Conservation (phyloP, 257 asterid species). For the Solanum commersonii region DNA sequence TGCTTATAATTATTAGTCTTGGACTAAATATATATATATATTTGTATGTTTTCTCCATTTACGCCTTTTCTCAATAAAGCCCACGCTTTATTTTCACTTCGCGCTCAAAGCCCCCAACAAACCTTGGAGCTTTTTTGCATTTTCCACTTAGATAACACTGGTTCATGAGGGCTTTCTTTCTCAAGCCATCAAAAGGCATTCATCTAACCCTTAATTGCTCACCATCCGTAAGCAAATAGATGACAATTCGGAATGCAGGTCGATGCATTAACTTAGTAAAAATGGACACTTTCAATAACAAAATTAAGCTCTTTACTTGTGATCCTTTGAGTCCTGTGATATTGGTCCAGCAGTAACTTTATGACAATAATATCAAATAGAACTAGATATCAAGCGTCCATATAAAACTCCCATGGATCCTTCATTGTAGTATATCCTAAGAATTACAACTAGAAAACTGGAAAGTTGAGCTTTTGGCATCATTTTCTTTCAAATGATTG, state of each 20-base stretch:
- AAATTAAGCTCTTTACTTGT: not conserved
- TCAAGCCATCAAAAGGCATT: not conserved
- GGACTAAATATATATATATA: not conserved
- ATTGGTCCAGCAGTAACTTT: not conserved
- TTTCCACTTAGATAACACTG: not conserved
- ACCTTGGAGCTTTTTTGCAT: not conserved
- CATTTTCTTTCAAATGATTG: not conserved
- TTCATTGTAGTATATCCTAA: not conserved
- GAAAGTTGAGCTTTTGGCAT: not conserved
- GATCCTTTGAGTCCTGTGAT: not conserved
- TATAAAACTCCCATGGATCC: not conserved
- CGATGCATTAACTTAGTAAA: not conserved
- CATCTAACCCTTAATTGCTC: not conserved
- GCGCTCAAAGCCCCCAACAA: not conserved
- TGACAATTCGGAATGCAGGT: not conserved
- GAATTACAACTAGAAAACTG: not conserved
- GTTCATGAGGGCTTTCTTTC: not conserved
- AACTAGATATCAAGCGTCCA: not conserved
- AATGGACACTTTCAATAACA: not conserved
- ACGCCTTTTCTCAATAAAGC: not conserved
- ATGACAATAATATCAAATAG: not conserved
- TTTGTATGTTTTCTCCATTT: not conserved
- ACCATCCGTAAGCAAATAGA: not conserved
- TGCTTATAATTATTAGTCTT: not conserved
- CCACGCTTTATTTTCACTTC: not conserved